A percentile compares a stretch with the other conserved stretches of the same genome.
Conservation (phyloP, 495 filamentous ascomycete species). For the Xylaria telfairii region DNA sequence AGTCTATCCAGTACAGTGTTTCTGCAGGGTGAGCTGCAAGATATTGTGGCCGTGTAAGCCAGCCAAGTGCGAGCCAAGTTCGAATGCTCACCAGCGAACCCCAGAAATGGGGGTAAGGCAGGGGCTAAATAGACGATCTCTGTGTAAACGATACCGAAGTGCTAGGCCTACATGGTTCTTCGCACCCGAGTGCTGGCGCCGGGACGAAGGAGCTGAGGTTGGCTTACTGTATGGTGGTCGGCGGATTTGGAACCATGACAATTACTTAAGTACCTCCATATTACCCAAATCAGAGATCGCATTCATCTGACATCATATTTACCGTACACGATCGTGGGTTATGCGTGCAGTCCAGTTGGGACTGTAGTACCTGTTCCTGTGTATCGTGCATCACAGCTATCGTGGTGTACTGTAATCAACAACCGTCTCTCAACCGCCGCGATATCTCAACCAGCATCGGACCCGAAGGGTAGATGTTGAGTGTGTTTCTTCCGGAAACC, state of each 20-base stretch:
- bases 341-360: not conserved
- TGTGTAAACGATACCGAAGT: conserved; percentile 10
- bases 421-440: not conserved
- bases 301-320: not conserved
- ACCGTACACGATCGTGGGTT: not conserved
- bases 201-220: not conserved
- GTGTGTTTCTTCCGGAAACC: not conserved
- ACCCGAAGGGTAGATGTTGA: not conserved
- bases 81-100: not conserved
- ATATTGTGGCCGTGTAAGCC: conserved; percentile 3
- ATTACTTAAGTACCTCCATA: conserved; percentile 5
- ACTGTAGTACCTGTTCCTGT: not conserved
- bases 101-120: not conserved
- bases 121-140: not conserved
- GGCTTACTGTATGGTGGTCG: conserved; percentile 18
- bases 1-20: conserved; percentile 7
- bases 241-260: conserved; percentile 15
- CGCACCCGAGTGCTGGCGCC: not conserved
- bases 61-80: not conserved
- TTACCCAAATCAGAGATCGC: not conserved
- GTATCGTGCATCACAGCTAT: not conserved
- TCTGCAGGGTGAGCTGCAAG: not conserved
- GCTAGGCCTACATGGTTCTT: not conserved
- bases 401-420: not conserved
- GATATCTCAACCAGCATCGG: no score